A percentile compares a stretch with the other conserved stretches of the same genome.
phyloP scores from a whole-genome alignment of 2,329 filamentous ascomycete species.

The Botryotinia narcissicola region DNA sequence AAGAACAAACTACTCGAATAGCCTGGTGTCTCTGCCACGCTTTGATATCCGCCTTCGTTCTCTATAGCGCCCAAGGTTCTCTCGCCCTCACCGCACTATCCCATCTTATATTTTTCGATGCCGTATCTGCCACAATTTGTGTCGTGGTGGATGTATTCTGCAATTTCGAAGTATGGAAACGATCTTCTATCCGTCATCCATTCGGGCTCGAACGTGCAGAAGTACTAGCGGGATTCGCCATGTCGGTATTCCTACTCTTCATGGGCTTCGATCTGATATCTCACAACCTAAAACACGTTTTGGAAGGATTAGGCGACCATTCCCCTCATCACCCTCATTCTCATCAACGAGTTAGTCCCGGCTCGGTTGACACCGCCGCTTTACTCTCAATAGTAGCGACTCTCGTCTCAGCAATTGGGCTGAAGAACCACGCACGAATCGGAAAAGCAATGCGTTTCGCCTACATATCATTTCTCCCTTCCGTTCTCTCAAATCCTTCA shows the following conservation, averaged over 20 bases:
- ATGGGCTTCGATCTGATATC: constrained; percentile 95
- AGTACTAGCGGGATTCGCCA: constrained; percentile 90
- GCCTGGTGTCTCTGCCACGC: constrained; percentile 91
- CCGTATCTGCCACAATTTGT: constrained; percentile 85
- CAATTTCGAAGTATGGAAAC: constrained; percentile 97
- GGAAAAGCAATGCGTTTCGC: constrained; percentile 86
- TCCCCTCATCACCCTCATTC: constrained; percentile 67
- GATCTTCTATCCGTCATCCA: constrained; percentile 87
- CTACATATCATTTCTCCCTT: constrained; percentile 77
- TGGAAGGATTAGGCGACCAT: constrained; percentile 70
- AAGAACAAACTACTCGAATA: constrained; percentile 77
- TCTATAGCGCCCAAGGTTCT: constrained; percentile 81
- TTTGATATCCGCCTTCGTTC: constrained; percentile 76
- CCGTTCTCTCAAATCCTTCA: constrained; percentile 88
- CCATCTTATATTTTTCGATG: constrained; percentile 93
- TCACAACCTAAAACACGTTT: constrained; percentile 88
- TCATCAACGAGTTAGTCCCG: constrained; percentile 67
- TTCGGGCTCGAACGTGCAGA: constrained; percentile 91
- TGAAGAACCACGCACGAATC: constrained; percentile 90
- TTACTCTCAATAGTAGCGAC: constrained; percentile 80
- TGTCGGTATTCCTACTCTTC: constrained; percentile 95
- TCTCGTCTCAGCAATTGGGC: constrained; percentile 77
- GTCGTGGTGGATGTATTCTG: constrained; percentile 88
- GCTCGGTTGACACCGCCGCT: constrained; percentile 78
- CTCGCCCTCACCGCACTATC: constrained; percentile 89